These are phyloP conservation scores for Ogataea pilisensis DNA, from an alignment of 805 yeast species.

Conservation along the genomic window DNA sequence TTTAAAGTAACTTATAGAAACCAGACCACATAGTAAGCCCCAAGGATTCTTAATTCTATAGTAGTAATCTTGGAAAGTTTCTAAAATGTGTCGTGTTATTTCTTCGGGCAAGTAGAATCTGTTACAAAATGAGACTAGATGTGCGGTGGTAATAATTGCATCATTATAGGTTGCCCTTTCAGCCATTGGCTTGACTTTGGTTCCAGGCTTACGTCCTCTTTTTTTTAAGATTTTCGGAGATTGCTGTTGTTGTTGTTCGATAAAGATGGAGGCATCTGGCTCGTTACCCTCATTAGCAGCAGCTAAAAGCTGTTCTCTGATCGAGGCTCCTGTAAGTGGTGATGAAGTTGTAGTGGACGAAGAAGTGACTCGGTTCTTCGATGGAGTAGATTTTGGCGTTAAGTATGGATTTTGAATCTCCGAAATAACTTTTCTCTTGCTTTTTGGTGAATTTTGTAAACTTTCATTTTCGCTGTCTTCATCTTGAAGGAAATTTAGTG, in stretches of 20 bases:
- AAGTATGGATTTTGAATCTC: constrained; percentile 5
- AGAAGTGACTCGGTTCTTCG: constrained; percentile 1
- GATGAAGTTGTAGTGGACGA: background rate
- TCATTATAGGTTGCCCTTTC: constrained; percentile 9
- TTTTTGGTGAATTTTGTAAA: background rate
- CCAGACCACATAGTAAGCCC: constrained; percentile 65
- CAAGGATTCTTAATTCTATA: constrained; percentile 59
- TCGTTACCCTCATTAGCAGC: constrained; percentile 14
- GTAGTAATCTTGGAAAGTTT: constrained; percentile 46
- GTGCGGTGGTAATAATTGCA: constrained; percentile 31
- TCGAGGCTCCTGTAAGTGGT: constrained; percentile 9
- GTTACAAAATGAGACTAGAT: constrained; percentile 50
- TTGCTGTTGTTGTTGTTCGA: background rate
- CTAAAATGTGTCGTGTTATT: constrained; percentile 45
- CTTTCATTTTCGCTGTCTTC: background rate
- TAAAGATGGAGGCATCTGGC: background rate
- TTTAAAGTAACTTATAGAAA: constrained; percentile 53
- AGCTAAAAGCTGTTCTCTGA: constrained; percentile 15
- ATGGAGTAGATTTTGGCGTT: constrained; percentile 22
- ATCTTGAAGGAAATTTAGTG: background rate
- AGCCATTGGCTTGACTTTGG: constrained; percentile 12
- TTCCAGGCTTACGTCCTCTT: constrained; percentile 16
- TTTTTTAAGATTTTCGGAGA: constrained; percentile 2
- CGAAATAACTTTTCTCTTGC: background rate
- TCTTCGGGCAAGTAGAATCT: constrained; percentile 57